These are phyloP conservation scores for Penicillium sp. DNA, from an alignment of 2,329 filamentous ascomycete genomes.

Conservation along the genomic window DNA sequence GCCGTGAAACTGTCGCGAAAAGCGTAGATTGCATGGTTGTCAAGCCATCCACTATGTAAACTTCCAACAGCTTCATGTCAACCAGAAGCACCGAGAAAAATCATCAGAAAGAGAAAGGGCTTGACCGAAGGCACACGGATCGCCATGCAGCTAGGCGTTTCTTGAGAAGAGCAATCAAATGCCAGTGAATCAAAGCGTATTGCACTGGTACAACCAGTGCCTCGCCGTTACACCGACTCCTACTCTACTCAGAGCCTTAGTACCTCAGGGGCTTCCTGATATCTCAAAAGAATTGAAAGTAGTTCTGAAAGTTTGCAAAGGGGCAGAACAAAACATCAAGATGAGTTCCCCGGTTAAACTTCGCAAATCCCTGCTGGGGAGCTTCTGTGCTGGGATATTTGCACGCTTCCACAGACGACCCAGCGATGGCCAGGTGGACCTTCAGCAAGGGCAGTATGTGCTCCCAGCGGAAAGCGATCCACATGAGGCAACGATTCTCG, in stretches of 20 bases:
- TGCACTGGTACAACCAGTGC: neutral
- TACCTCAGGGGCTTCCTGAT: neutral
- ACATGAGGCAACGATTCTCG: neutral
- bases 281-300: neutral
- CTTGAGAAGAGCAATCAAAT: neutral
- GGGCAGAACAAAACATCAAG: neutral
- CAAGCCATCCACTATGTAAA: too few relatives aligned
- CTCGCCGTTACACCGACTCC: neutral
- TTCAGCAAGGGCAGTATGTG: neutral
- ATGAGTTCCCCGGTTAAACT: neutral
- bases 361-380: neutral
- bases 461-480: neutral
- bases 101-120: neutral
- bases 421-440: neutral
- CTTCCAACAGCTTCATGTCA: neutral
- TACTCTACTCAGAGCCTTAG: neutral
- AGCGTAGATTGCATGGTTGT: too few relatives aligned
- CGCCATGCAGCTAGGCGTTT: neutral
- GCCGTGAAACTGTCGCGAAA: too few relatives aligned
- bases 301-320: neutral
- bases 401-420: neutral
- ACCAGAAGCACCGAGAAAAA: neutral
- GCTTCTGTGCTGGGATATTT: neutral
- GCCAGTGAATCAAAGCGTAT: neutral
- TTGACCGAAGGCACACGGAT: neutral